A percentile compares a stretch with the other conserved stretches of the same genome.
These are phyloP conservation scores for Macrolepiota dolichaula DNA, from an alignment of 768 basidiomycete species.

Conservation along the genomic window DNA sequence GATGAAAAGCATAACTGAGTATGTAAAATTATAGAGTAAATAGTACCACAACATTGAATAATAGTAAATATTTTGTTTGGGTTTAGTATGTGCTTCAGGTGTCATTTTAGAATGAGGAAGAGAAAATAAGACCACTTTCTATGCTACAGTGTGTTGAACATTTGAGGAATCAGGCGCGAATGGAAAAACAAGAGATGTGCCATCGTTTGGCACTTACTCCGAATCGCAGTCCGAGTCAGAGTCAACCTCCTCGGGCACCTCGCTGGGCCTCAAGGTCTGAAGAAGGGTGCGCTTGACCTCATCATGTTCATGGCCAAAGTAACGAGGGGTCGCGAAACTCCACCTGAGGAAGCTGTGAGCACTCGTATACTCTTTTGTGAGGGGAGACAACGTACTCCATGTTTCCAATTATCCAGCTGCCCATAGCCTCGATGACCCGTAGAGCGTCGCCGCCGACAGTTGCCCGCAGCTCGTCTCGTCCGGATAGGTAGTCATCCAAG, in stretches of 20 bases:
- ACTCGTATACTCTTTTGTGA: not conserved
- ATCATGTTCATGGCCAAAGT: conserved; percentile 56
- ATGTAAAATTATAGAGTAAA: conserved; percentile 5
- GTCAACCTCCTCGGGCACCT: conserved; percentile 20
- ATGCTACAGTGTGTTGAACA: conserved; percentile 7
- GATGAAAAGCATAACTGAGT: conserved; percentile 5
- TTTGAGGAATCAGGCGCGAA: not conserved
- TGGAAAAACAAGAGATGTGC: not conserved
- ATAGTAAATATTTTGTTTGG: not conserved
- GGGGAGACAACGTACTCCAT: conserved; percentile 35
- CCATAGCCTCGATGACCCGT: conserved; percentile 52
- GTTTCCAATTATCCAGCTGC: conserved; percentile 62
- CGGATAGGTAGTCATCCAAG: conserved; percentile 45
- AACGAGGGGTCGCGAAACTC: conserved; percentile 68
- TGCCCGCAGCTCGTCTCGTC: conserved; percentile 47
- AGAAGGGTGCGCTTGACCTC: conserved; percentile 38
- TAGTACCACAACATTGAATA: conserved; percentile 3
- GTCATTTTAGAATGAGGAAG: not conserved
- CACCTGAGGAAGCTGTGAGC: conserved; percentile 33
- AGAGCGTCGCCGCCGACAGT: conserved; percentile 48
- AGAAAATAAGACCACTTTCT: not conserved
- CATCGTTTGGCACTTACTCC: conserved; percentile 19
- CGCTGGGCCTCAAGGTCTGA: conserved; percentile 32
- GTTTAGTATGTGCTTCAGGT: not conserved
- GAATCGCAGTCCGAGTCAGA: conserved; percentile 33